Evolutionary conservation across 202 grass and related monocot genomes (phyloP).

Genomic region (Dendrocalamus latiflorus): DNA sequence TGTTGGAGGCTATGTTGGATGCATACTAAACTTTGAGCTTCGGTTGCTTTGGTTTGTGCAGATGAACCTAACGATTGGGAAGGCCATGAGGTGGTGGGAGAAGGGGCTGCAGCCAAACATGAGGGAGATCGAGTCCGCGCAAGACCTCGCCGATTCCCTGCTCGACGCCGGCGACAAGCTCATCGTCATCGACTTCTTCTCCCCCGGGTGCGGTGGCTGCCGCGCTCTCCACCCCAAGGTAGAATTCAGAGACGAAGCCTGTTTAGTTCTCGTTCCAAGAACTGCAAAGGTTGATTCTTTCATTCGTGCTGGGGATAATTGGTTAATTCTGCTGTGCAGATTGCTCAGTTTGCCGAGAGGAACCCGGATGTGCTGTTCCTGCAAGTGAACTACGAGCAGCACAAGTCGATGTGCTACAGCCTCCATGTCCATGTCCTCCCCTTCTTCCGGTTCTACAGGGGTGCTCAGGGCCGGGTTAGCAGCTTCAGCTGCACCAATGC

Average conservation of each 20-base stretch:
- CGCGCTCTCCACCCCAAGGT: conserved; percentile 71
- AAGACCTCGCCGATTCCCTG: conserved; percentile 71
- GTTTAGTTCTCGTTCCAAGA: background rate
- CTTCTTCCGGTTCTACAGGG: conserved; percentile 77
- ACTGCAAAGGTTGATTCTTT: background rate
- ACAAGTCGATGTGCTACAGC: conserved; percentile 84
- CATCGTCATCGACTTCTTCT: conserved; percentile 89
- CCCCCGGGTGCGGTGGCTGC: conserved; percentile 78
- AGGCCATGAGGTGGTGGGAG: conserved; percentile 73
- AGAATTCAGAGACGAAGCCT: background rate
- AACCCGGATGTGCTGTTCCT: conserved; percentile 61
- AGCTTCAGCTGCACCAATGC: conserved; percentile 94
- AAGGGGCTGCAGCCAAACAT: conserved; percentile 64
- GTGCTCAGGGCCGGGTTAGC: conserved; percentile 58
- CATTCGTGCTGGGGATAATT: background rate
- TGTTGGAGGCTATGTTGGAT: background rate
- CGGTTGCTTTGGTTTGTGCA: conserved; percentile 4
- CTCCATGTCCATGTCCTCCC: conserved; percentile 79
- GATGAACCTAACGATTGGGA: conserved; percentile 65
- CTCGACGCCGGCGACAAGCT: conserved; percentile 61
- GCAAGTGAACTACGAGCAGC: conserved; percentile 66
- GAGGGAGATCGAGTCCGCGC: conserved; percentile 64
- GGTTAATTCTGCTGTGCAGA: conserved; percentile 15
- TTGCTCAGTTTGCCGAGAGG: conserved; percentile 58
- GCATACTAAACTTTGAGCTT: background rate